Evolutionary conservation across 768 basidiomycete genomes (phyloP), one percentile per base, ranked within the genome.

Genomic region (Mycena pura): DNA sequence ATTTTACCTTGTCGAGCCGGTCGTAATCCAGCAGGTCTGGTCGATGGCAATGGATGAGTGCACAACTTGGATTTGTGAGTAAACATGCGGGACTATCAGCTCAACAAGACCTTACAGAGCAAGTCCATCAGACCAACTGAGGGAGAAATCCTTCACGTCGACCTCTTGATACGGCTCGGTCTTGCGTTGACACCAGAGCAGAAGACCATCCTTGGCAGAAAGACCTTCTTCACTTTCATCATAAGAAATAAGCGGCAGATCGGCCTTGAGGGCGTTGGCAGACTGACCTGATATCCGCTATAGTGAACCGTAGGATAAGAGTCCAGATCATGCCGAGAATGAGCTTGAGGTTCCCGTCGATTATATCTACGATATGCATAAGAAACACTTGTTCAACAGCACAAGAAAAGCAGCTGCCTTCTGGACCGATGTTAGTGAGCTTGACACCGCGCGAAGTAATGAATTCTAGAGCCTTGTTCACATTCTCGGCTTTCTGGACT

Each of bases 251-350:
- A 52, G 69, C 45, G 64, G 60, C 50, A 8, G 38, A 43, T 50
- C 25, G 51, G 48, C n/a, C 28, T 7, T 38, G 5, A 27, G 38
- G n/a, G n/a, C n/a, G 3, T 25, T 15, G 31, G 29, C 15, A 19
- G 45, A 77, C 87, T 61, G 65, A 95, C 96, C 90, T 97, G 79
- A 99, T 99, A 69, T 96, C 95, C 22, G 97, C 96, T 65, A 99
- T 99, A 6, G 96, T 97, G 75, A 99, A 99, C 13, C 96, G 90
- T 29, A 99, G 83, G 70, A 99, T 95, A 34, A 99, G 84, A 0
- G 94, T 96, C 97, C 97, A 99, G 65, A 99, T 98, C 96, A 96
- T 94, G 29, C 95, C 96, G n/a, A 99, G 85, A 50, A 96, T 98
- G 55, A 99, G 90, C 76, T 99, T 99, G 64, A 96, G 76, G 74